Evolutionary conservation across 768 basidiomycete genomes (phyloP), one percentile per base, ranked within the genome.

Genomic region (Suillus placidus): DNA sequence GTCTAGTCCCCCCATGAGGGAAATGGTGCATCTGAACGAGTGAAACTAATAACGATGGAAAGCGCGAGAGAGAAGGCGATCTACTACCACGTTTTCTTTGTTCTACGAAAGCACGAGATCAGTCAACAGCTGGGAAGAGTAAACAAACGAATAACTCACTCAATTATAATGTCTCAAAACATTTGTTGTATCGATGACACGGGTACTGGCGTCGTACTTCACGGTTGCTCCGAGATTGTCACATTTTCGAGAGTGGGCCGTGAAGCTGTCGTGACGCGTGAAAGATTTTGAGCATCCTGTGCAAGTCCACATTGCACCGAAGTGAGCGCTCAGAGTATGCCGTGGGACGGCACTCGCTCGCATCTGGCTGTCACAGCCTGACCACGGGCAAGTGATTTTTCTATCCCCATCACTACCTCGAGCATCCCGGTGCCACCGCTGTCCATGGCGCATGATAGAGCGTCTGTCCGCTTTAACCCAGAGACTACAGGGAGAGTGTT

Each of bases 401-500:
- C 6, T 30, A 4, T 38, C 38, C n/a, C n/a, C n/a, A n/a, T n/a
- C n/a, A n/a, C n/a, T n/a, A n/a, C n/a, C n/a, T 43, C 34, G 30
- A 9, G 5, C 61, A 6, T 37, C 45, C 26, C 9, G 2, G 30
- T 65, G 64, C 60, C 60, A 65, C 4, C 23, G 38, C 30, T 65
- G 60, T 1, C 49, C 40, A 18, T 65, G 60, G 32, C 61, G n/a
- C 1, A 47, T 42, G 37, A 65, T 54, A 30, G 49, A 37, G 8
- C 20, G 37, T 26, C 61, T 65, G 8, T 65, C 64, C 7, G 58
- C 51, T 32, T 58, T 60, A 2, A 65, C 42, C 58, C 47, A 61
- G 34, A 65, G 40, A 8, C 58, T 34, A 20, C 64, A 65, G 23
- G 49, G 35, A 52, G 49, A 40, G 2, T 45, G 26, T 14, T 18